A percentile compares a stretch with the other conserved stretches of the same genome.
phyloP scores from a whole-genome alignment of 345 rosid genomes.

The Murraya koenigii region DNA sequence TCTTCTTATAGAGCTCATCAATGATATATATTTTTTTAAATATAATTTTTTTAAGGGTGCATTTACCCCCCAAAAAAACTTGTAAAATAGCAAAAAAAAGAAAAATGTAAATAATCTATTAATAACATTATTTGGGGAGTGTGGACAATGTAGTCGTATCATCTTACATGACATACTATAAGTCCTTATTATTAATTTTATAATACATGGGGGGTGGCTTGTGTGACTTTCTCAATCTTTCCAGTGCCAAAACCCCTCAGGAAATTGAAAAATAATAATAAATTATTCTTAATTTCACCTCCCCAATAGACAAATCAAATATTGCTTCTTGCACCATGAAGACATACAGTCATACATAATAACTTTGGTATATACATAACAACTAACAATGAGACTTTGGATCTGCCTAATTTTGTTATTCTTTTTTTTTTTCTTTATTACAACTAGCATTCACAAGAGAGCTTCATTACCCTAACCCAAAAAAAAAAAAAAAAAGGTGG shows the following conservation, averaged over 20 bases:
- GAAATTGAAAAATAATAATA: no score
- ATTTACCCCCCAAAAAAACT: no score
- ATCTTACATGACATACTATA: neutral
- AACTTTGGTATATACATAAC: constrained; percentile 19
- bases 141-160: neutral
- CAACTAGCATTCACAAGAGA: neutral
- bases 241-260: neutral
- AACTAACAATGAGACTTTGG: constrained; percentile 30
- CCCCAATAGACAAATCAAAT: neutral
- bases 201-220: neutral
- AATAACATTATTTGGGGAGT: neutral
- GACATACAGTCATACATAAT: constrained; percentile 8
- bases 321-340: neutral
- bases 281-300: neutral
- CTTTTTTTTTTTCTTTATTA: no score
- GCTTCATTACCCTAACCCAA: neutral
- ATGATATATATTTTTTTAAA: neutral
- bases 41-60: neutral
- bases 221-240: neutral
- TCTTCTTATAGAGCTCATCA: neutral
- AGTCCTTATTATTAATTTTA: neutral
- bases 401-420: neutral
- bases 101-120: no score
- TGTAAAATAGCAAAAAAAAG: no score
- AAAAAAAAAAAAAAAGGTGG: neutral